Evolutionary conservation across 1,139 yeast species (phyloP).

Genomic region (Kurtzmaniella quercitrusa): DNA sequence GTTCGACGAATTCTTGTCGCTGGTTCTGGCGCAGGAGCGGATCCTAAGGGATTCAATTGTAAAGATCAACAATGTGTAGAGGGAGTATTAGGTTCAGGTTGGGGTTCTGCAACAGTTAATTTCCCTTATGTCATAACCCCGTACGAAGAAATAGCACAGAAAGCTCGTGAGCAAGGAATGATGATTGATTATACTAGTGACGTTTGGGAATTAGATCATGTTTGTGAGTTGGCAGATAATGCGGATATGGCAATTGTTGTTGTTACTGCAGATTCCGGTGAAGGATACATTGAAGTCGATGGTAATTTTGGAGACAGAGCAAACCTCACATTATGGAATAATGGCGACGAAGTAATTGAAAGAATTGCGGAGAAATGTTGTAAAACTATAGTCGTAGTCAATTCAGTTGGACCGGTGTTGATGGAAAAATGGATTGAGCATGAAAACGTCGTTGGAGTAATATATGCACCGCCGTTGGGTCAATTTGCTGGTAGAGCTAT

Average conservation of each 20-base stretch:
- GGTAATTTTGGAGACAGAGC: constrained; percentile 59
- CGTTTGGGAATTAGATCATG: constrained; percentile 40
- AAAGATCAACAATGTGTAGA: constrained; percentile 45
- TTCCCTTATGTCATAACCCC: constrained; percentile 56
- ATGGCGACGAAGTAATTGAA: constrained; percentile 52
- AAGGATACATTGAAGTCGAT: constrained; percentile 55
- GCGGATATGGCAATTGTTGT: constrained; percentile 52
- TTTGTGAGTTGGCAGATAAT: constrained; percentile 41
- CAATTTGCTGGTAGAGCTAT: constrained; percentile 45
- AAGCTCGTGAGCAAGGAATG: constrained; percentile 41
- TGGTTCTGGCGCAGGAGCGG: constrained; percentile 47
- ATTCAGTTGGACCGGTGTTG: constrained; percentile 57
- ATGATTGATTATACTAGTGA: constrained; percentile 41
- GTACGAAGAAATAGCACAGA: constrained; percentile 43
- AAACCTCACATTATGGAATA: constrained; percentile 55
- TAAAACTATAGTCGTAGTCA: constrained; percentile 55
- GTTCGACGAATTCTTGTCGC: constrained; percentile 41
- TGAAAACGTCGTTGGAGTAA: constrained; percentile 53
- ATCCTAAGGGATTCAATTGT: constrained; percentile 45
- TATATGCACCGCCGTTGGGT: constrained; percentile 56
- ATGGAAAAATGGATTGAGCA: constrained; percentile 57
- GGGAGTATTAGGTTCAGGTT: constrained; percentile 47
- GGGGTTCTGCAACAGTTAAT: constrained; percentile 52
- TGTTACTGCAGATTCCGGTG: constrained; percentile 53
- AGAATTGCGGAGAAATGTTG: constrained; percentile 44